Evolutionary conservation across 2,329 filamentous ascomycete genomes (phyloP).

Genomic region (Exophiala sideris): DNA sequence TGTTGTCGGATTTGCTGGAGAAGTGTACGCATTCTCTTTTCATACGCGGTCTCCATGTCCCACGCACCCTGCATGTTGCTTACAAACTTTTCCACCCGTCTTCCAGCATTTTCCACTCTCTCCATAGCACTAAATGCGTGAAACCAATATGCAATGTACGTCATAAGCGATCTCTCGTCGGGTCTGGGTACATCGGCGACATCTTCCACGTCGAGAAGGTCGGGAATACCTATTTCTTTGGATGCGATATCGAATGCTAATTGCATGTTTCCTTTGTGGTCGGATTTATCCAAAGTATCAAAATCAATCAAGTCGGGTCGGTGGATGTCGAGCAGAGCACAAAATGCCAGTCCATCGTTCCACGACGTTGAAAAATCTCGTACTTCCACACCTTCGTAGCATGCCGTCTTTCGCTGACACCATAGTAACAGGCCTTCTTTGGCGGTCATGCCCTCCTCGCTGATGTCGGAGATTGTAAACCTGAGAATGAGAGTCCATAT

Average conservation of each 20-base stretch:
- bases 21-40: constrained; percentile 82
- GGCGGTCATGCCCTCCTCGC: constrained; percentile 93
- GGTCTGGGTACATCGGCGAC: constrained; percentile 95
- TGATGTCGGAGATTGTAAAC: constrained; percentile 99
- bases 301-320: constrained; percentile 96
- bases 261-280: constrained; percentile 97
- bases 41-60: constrained; percentile 98
- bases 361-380: constrained; percentile 92
- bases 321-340: constrained; percentile 93
- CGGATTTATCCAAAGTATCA: constrained; percentile 86
- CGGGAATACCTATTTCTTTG: constrained; percentile 94
- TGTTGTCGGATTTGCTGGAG: constrained; percentile 72
- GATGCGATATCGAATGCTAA: constrained; percentile 93
- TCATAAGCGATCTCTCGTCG: constrained; percentile 96
- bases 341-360: constrained; percentile 97
- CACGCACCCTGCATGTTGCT: constrained; percentile 98
- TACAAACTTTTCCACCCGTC: constrained; percentile 96
- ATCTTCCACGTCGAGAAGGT: constrained; percentile 93
- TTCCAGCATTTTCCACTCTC: constrained; percentile 93
- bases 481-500: constrained; percentile 98
- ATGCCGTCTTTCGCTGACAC: constrained; percentile 98
- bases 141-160: constrained; percentile 99
- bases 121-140: constrained; percentile 99
- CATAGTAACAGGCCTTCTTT: constrained; percentile 93
- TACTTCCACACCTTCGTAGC: constrained; percentile 95